A percentile compares a stretch with the other conserved stretches of the same genome.
Evolutionary conservation across 164 flowering plant species (phyloP).

Genomic region (Liquidambar formosana): DNA sequence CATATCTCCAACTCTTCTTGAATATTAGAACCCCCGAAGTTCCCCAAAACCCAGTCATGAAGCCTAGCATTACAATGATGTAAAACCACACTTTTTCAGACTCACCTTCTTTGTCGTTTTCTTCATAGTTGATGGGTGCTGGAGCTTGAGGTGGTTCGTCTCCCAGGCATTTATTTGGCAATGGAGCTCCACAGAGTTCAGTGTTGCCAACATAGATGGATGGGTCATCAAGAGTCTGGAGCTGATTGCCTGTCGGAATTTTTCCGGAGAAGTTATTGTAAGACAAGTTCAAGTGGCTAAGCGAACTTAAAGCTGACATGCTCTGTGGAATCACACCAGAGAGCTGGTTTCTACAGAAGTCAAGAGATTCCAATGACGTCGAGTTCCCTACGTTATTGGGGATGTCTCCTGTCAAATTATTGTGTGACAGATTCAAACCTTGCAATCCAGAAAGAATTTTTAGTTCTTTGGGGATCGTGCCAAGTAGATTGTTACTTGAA

Average conservation of each 20-base stretch:
- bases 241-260: constrained; percentile 17
- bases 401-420: not conserved
- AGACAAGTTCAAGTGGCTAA: constrained; percentile 19
- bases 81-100: constrained; percentile 5
- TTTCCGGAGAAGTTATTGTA: constrained; percentile 17
- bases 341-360: constrained; percentile 18
- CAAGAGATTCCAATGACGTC: constrained; percentile 16
- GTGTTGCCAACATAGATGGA: constrained; percentile 16
- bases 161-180: not conserved
- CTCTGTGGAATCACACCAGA: constrained; percentile 15
- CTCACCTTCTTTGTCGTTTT: not conserved
- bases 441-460: not conserved
- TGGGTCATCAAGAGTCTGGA: constrained; percentile 13
- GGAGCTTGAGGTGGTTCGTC: not conserved
- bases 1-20: constrained; percentile 18
- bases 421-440: constrained; percentile 1
- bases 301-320: constrained; percentile 1
- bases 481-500: constrained; percentile 5
- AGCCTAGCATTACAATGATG: not conserved
- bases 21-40: not conserved
- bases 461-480: not conserved
- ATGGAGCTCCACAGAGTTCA: constrained; percentile 16
- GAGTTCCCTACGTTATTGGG: constrained; percentile 8
- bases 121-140: not conserved
- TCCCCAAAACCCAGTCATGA: constrained; percentile 16